Evolutionary conservation across 1,284 basidiomycete genomes (phyloP), one percentile per base, ranked within the genome.

Genomic region (Exsudoporus floridanus): DNA sequence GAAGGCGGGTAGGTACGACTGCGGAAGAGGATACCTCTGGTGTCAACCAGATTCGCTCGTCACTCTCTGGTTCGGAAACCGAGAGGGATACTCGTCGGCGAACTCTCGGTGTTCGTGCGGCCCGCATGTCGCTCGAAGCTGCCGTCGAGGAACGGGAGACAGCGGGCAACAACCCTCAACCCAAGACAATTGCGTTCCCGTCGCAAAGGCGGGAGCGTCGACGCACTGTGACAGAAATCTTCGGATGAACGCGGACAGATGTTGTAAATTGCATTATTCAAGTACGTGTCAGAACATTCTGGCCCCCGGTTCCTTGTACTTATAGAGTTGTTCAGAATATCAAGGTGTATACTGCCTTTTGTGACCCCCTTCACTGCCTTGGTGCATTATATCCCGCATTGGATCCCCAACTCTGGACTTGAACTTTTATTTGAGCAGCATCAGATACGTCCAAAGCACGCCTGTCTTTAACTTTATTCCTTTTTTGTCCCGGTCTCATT

Each of bases 11-110:
- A 10, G 70, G 51, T 39, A 68, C 68, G 28, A 60, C 34, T 18
- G 4, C 38, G 8, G 70, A 72, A 18, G 65, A 69, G 33, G 66
- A 68, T 16, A 31, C 46, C 6, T 46, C 60, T 45, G 51, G 59
- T 37, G 54, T 69, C 25, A 61, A 61, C 45, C 69, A 60, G 35
- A 44, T 61, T 33, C 69, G 55, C 7, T 23, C 71, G 8, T 64
- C 74, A 5, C 63, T 74, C 44, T 82, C 81, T 21, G 79, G 78
- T 4, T 79, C 77, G 0, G 83, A 84, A 63, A 78, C 78, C 0
- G 83, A 85, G 66, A 68, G 72, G 48, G 76, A 78, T 45, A 66
- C 54, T 27, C 73, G 74, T 49, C 72, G 79, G 31, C 65, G 74
- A 45, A 78, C 78, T 28, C 65, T 77, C 21, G 75, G 73, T 44